phyloP scores from a whole-genome alignment of 495 filamentous ascomycete genomes.

The Parathielavia hyrcaniae region DNA sequence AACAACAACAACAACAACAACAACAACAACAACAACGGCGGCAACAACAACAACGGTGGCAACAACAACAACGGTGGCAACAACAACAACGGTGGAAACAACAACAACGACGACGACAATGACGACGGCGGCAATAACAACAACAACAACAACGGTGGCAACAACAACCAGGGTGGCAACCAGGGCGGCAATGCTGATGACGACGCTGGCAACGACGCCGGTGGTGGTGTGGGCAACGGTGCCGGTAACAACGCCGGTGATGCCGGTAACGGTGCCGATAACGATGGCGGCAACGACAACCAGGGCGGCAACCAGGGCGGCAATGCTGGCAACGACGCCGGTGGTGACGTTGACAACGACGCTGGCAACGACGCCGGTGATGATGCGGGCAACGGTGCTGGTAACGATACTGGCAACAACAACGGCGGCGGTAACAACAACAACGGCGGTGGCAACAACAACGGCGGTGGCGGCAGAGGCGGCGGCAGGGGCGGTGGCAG shows the following conservation, averaged over 20 bases:
- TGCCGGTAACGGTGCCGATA: background rate
- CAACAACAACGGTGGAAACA: slow-evolving; percentile 15
- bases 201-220: slow-evolving; percentile 12
- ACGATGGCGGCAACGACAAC: slow-evolving; percentile 4
- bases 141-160: slow-evolving; percentile 9
- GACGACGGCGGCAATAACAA: slow-evolving; percentile 8
- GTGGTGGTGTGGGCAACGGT: slow-evolving; percentile 9
- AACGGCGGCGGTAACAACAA: slow-evolving; percentile 7
- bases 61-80: slow-evolving; percentile 20
- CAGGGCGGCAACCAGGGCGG: slow-evolving; percentile 8
- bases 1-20: slow-evolving; percentile 24
- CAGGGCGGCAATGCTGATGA: slow-evolving; percentile 8
- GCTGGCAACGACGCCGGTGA: background rate
- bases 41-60: slow-evolving; percentile 15
- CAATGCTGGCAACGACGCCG: background rate
- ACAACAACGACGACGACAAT: slow-evolving; percentile 12
- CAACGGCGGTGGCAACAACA: background rate
- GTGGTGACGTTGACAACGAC: slow-evolving; percentile 4
- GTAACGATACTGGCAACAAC: background rate
- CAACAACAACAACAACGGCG: slow-evolving; percentile 23
- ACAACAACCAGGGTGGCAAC: slow-evolving; percentile 10
- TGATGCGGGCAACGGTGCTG: slow-evolving; percentile 3
- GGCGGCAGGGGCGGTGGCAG: slow-evolving; percentile 1
- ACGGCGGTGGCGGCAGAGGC: slow-evolving; percentile 2
- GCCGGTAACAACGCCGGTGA: slow-evolving; percentile 6